These are phyloP conservation scores for Cinnamomum chago DNA, from an alignment of 164 flowering plant species.

Conservation along the genomic window DNA sequence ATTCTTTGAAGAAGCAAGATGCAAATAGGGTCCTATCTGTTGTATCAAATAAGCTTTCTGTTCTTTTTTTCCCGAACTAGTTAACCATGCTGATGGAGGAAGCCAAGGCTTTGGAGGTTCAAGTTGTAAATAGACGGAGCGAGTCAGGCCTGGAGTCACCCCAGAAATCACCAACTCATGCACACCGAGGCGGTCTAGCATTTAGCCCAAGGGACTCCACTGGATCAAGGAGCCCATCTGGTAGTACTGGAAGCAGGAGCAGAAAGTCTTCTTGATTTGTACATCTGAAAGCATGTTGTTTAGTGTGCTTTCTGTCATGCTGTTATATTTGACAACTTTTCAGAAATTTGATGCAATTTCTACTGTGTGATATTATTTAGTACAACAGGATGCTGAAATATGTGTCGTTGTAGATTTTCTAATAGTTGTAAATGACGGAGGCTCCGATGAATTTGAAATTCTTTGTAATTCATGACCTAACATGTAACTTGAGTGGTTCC, in stretches of 20 bases:
- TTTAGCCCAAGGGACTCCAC: constrained; percentile 36
- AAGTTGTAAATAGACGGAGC: constrained; percentile 32
- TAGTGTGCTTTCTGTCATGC: constrained; percentile 5
- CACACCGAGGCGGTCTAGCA: constrained; percentile 41
- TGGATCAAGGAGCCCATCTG: constrained; percentile 25
- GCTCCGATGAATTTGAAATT: background rate
- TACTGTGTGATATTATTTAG: constrained; percentile 13
- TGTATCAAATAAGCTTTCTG: background rate
- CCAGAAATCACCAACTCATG: constrained; percentile 34
- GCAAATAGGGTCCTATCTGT: too few species aligned
- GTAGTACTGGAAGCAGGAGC: constrained; percentile 49
- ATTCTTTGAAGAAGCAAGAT: too few species aligned
- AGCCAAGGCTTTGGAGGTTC: constrained; percentile 65
- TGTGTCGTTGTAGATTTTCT: background rate
- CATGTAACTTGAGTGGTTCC: too few species aligned
- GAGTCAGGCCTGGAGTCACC: constrained; percentile 50
- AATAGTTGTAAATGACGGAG: background rate
- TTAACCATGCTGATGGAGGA: constrained; percentile 63
- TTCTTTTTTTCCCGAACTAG: constrained; percentile 29
- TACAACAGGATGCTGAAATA: constrained; percentile 5
- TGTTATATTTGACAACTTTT: constrained; percentile 11
- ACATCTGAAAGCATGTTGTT: constrained; percentile 4
- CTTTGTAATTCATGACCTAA: too few species aligned
- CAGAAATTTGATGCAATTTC: constrained; percentile 17
- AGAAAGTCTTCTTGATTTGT: constrained; percentile 33